Conservation (phyloP, 257 asterid species). For the Fraxinus americana region DNA sequence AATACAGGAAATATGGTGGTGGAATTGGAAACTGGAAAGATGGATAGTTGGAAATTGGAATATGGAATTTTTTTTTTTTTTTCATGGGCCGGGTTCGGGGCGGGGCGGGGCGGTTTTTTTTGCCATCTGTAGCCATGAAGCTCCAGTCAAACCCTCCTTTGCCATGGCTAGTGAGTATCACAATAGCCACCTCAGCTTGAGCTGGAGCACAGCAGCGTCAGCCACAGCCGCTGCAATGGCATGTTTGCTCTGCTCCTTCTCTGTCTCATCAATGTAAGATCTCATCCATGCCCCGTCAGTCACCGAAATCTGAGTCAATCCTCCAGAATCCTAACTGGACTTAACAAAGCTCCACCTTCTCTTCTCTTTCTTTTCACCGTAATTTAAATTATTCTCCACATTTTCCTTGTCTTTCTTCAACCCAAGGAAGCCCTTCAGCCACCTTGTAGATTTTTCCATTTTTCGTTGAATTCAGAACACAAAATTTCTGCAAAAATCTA, state of each 20-base stretch:
- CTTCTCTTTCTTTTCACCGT: constrained; percentile 53
- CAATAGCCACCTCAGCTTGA: constrained; percentile 92
- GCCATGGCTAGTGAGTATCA: constrained; percentile 75
- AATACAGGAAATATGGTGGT: too few relatives aligned
- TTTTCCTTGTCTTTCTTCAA: constrained; percentile 75
- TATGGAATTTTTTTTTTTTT: too few relatives aligned
- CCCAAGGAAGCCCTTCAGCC: constrained; percentile 81
- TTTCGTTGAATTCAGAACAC: constrained; percentile 9
- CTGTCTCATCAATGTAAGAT: constrained; percentile 54
- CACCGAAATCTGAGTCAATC: constrained; percentile 31
- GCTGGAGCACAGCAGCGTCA: constrained; percentile 97
- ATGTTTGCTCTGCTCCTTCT: constrained; percentile 72
- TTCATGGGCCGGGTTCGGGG: too few relatives aligned
- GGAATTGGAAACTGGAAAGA: too few relatives aligned
- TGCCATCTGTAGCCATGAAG: constrained; percentile 21
- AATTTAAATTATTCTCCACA: constrained; percentile 46
- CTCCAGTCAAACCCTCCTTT: constrained; percentile 69
- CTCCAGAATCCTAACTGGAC: constrained; percentile 49
- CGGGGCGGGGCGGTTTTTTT: too few relatives aligned
- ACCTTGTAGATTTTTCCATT: constrained; percentile 90
- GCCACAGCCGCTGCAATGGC: constrained; percentile 95
- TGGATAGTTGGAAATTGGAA: too few relatives aligned
- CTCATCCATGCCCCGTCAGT: constrained; percentile 60
- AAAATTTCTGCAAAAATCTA: constrained; percentile 8
- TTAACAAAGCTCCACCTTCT: constrained; percentile 71